Conservation (phyloP, 2,329 filamentous ascomycete species). For the Cladobotryum mycophilum region DNA sequence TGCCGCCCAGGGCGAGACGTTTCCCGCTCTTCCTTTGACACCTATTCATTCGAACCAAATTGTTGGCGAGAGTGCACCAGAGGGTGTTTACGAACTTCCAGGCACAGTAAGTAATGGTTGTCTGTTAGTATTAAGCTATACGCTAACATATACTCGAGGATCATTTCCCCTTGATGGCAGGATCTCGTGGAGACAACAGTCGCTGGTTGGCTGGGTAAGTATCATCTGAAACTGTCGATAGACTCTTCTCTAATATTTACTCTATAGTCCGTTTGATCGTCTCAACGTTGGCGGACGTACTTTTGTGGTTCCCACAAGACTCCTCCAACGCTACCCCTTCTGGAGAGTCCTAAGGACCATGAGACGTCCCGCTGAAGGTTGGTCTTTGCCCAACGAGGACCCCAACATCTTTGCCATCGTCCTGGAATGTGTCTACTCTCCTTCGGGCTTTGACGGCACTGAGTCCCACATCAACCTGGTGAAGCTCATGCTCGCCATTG, state of each 20-base stretch:
- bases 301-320: conserved; percentile 5
- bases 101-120: not conserved
- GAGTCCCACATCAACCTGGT: conserved; percentile 19
- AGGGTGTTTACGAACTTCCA: not conserved
- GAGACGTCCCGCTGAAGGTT: conserved; percentile 7
- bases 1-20: no score
- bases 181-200: not conserved
- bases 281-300: not conserved
- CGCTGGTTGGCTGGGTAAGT: conserved; percentile 6
- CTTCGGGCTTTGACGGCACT: conserved; percentile 14
- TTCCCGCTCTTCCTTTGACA: no score
- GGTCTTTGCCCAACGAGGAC: conserved; percentile 7
- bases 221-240: not conserved
- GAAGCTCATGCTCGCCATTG: conserved; percentile 14
- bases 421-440: conserved; percentile 12
- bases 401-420: conserved; percentile 19
- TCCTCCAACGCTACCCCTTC: conserved; percentile 6
- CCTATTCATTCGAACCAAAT: no score
- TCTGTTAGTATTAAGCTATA: not conserved
- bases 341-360: conserved; percentile 3
- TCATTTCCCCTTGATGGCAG: not conserved
- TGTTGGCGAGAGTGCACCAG: no score
- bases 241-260: not conserved
- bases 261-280: not conserved
- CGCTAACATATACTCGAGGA: not conserved